These are phyloP conservation scores for Teratosphaeria zuluensis DNA, from an alignment of 2,329 filamentous ascomycete species.

Conservation along the genomic window DNA sequence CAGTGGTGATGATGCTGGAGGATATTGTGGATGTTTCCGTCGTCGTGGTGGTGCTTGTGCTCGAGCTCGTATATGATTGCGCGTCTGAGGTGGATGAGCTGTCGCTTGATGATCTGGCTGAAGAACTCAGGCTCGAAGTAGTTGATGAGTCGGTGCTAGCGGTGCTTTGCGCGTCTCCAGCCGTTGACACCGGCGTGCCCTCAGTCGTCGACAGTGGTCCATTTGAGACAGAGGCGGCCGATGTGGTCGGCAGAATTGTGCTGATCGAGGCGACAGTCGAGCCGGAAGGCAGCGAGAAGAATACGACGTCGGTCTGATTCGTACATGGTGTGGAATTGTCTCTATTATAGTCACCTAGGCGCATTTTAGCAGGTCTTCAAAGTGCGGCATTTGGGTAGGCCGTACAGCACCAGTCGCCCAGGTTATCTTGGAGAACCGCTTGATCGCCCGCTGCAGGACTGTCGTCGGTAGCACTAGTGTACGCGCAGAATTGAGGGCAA, in stretches of 20 bases:
- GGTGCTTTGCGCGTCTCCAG: neutral
- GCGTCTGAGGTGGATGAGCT: neutral
- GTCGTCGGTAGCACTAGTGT: constrained; percentile 7
- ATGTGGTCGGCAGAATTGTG: constrained; percentile 5
- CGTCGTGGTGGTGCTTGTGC: constrained; percentile 1
- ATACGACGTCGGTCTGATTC: constrained; percentile 5
- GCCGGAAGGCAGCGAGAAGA: constrained; percentile 10
- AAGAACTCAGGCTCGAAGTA: neutral
- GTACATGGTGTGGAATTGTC: constrained; percentile 12
- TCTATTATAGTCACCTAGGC: constrained; percentile 11
- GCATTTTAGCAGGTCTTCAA: neutral
- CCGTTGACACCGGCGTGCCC: neutral
- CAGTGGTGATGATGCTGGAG: constrained; percentile 1
- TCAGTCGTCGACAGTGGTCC: neutral
- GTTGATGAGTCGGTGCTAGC: neutral
- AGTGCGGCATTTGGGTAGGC: neutral
- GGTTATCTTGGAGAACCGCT: constrained; percentile 20
- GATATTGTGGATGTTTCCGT: neutral
- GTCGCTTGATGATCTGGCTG: neutral
- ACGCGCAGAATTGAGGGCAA: constrained; percentile 22
- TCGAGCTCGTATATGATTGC: neutral
- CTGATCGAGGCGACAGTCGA: constrained; percentile 11
- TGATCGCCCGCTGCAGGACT: constrained; percentile 19
- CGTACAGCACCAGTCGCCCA: constrained; percentile 24
- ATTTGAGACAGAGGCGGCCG: neutral